A percentile compares a stretch with the other conserved stretches of the same genome.
Evolutionary conservation across 2,329 filamentous ascomycete species (phyloP).

Genomic region (Seiridium unicorne): DNA sequence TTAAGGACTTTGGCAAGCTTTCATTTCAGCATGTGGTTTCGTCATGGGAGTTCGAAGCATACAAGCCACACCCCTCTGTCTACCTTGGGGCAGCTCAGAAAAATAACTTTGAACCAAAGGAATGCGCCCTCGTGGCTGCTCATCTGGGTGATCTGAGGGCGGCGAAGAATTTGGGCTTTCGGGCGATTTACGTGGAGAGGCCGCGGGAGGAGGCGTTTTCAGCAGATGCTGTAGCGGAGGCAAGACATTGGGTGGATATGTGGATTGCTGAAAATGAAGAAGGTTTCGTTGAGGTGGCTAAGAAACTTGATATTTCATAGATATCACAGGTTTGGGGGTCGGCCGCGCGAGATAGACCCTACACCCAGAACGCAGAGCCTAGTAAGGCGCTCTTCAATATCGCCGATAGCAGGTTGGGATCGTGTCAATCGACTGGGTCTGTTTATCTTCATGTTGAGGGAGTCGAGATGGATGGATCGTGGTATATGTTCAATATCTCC

Average conservation of each 20-base stretch:
- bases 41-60: slow-evolving; percentile 68
- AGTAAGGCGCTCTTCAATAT: too few species aligned
- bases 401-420: too few species aligned
- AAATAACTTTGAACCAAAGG: slow-evolving; percentile 52
- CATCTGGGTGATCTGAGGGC: slow-evolving; percentile 69
- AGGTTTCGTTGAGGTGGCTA: slow-evolving; percentile 52
- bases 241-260: slow-evolving; percentile 63
- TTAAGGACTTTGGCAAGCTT: slow-evolving; percentile 53
- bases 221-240: slow-evolving; percentile 47
- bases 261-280: slow-evolving; percentile 52
- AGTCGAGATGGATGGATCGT: too few species aligned
- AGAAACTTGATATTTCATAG: slow-evolving; percentile 36
- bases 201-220: slow-evolving; percentile 62
- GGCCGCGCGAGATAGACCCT: too few species aligned
- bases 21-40: slow-evolving; percentile 63
- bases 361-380: too few species aligned
- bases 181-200: slow-evolving; percentile 74
- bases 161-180: slow-evolving; percentile 62
- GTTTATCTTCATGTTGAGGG: too few species aligned
- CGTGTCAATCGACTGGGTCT: too few species aligned
- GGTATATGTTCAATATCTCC: too few species aligned
- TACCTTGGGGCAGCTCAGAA: slow-evolving; percentile 66
- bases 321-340: not conserved
- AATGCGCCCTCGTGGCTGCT: slow-evolving; percentile 77
- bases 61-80: slow-evolving; percentile 68